Conservation (phyloP, 208 protist genomes). For the Trypanosoma caninum region DNA sequence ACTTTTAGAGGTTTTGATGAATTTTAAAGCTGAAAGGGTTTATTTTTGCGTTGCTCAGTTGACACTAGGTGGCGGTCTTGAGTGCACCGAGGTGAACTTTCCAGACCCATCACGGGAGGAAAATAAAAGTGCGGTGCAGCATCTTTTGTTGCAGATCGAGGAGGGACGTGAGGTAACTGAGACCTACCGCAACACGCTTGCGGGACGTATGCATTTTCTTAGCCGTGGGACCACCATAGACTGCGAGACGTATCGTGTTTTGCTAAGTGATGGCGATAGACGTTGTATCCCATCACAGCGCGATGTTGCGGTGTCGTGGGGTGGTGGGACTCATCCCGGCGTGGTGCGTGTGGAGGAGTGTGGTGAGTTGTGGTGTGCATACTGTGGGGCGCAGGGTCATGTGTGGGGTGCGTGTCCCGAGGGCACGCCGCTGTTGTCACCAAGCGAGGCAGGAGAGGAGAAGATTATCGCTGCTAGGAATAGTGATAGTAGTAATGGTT, state of each 20-base stretch:
- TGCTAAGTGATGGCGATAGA: not conserved
- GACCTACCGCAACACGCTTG: constrained; percentile 8
- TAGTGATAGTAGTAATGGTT: not conserved
- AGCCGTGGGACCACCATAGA: constrained; percentile 12
- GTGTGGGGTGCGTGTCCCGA: constrained; percentile 23
- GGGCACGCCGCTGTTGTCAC: constrained; percentile 6
- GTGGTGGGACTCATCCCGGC: not conserved
- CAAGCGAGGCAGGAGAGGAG: too few species aligned
- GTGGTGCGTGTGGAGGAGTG: constrained; percentile 21
- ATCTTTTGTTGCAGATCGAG: constrained; percentile 24
- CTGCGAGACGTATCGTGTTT: constrained; percentile 10
- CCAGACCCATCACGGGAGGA: constrained; percentile 35
- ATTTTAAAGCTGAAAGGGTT: not conserved
- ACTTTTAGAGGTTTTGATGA: constrained; percentile 10
- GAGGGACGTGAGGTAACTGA: constrained; percentile 1
- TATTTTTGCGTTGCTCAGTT: constrained; percentile 27
- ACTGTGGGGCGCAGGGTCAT: constrained; percentile 25
- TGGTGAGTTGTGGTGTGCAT: constrained; percentile 24
- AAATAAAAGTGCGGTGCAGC: constrained; percentile 53
- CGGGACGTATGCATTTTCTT: constrained; percentile 16
- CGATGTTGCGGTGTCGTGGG: constrained; percentile 6
- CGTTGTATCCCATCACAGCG: constrained; percentile 1
- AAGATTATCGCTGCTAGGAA: not conserved
- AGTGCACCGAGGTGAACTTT: constrained; percentile 49
- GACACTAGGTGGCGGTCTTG: constrained; percentile 51